Evolutionary conservation across 2,329 filamentous ascomycete species (phyloP), one percentile per base, ranked within the genome.

Genomic region (Mycosphaerella sp.): DNA sequence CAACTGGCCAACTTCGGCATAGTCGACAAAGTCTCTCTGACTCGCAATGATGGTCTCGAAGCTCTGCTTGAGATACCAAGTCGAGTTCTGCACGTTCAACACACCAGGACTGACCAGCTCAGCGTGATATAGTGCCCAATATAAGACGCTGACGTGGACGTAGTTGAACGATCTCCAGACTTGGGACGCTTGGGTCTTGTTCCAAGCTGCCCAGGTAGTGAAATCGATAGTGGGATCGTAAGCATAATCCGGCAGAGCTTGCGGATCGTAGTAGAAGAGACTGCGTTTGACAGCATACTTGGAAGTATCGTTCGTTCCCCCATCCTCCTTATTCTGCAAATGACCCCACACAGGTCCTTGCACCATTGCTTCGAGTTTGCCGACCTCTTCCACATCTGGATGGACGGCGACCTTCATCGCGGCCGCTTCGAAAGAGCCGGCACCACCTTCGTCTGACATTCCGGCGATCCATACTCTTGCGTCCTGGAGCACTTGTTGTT

Each of bases 391-490:
- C 0, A 73, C 68, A 8, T 72, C 64, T 0, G 79, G 79, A 30
- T 76, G 76, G 6, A 74, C 62, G 1, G 71, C 70, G 51, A 80
- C 76, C 64, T 83, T 82, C 66, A 79, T 73, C 1, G 73, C 67
- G 0, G 77, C 75, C 0, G 79, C 77, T 0, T 81, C 71, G 54
- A 75, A 81, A 0, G 78, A 74, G 1, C 79, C 79, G 0, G 76
- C 75, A 1, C 80, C 80, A 0, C 71, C 79, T 64, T 83, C 80
- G 50, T 82, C 79, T 49, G 78, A 81, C 0, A 83, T 69, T 0
- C 80, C 80, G 0, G 79, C 73, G 4, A 82, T 75, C 79, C 79
- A 82, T 6, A 74, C 78, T 1, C 80, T 72, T 1, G 69, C 50
- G 57, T 72, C 64, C 73, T 79, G 61, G 66, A 75, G 52, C 8